These are phyloP conservation scores for Eutrema japonicum DNA, from an alignment of 345 rosid genomes.

Conservation along the genomic window DNA sequence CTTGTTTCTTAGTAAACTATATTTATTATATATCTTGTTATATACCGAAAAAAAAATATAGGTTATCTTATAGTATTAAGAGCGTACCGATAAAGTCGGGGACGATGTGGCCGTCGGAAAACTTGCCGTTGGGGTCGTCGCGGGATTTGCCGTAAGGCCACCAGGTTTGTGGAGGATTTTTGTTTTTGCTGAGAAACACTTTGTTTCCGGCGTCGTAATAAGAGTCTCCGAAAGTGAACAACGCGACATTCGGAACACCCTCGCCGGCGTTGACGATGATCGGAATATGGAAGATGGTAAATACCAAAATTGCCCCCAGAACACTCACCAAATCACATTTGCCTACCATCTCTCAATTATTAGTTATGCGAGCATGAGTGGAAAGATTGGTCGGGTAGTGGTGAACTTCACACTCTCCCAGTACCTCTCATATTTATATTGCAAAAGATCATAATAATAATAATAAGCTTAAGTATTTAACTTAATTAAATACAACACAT, in stretches of 20 bases:
- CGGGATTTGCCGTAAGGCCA: conserved; percentile 49
- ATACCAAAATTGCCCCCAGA: neutral
- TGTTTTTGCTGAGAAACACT: neutral
- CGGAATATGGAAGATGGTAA: conserved; percentile 19
- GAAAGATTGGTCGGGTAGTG: neutral
- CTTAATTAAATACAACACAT: neutral
- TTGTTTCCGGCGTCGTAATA: conserved; percentile 40
- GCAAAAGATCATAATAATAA: neutral
- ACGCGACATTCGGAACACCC: conserved; percentile 14
- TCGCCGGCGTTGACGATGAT: conserved; percentile 23
- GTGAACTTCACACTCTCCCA: conserved; percentile 17
- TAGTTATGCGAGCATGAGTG: neutral
- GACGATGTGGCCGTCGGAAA: conserved; percentile 44
- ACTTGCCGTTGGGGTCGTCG: conserved; percentile 43
- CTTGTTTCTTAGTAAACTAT: neutral
- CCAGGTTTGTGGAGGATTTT: neutral
- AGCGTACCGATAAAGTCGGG: conserved; percentile 50
- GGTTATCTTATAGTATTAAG: neutral
- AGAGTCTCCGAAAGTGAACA: conserved; percentile 44
- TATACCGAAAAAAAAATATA: neutral
- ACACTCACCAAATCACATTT: conserved; percentile 16
- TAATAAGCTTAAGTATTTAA: neutral
- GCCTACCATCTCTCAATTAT: conserved; percentile 27
- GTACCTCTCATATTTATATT: conserved; percentile 11
- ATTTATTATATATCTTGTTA: neutral